phyloP scores from a whole-genome alignment of 768 basidiomycete species.

The Tephrocybe sp. region DNA sequence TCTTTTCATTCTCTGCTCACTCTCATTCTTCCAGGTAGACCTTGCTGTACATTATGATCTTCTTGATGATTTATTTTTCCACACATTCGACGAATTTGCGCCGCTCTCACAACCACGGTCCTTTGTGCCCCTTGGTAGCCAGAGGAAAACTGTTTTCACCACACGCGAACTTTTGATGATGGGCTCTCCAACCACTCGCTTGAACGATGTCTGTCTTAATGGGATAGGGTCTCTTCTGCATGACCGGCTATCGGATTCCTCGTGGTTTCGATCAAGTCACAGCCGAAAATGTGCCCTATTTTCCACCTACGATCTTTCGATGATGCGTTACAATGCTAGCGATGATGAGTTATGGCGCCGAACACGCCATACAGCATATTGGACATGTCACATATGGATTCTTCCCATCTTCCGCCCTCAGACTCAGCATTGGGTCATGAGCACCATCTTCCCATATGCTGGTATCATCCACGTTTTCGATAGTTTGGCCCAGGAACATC shows the following conservation, averaged over 20 bases:
- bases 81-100: background rate
- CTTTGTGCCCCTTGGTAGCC: background rate
- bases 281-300: background rate
- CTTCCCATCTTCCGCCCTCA: constrained; percentile 30
- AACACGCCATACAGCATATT: constrained; percentile 20
- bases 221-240: constrained; percentile 19
- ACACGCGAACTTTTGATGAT: background rate
- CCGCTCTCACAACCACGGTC: background rate
- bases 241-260: background rate
- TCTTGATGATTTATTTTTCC: background rate
- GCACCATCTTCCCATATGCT: constrained; percentile 14
- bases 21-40: constrained; percentile 13
- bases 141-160: background rate
- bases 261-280: background rate
- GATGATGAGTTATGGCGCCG: constrained; percentile 22
- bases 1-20: background rate
- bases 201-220: constrained; percentile 28
- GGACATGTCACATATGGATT: constrained; percentile 33
- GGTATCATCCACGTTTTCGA: constrained; percentile 29
- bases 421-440: constrained; percentile 33
- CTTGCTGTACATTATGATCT: constrained; percentile 11
- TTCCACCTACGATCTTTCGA: background rate
- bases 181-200: background rate
- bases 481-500: constrained; percentile 21
- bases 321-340: constrained; percentile 15